Evolutionary conservation across 371 early-diverging fungal genomes (phyloP).

Genomic region (Sporodiniella umbellata): DNA sequence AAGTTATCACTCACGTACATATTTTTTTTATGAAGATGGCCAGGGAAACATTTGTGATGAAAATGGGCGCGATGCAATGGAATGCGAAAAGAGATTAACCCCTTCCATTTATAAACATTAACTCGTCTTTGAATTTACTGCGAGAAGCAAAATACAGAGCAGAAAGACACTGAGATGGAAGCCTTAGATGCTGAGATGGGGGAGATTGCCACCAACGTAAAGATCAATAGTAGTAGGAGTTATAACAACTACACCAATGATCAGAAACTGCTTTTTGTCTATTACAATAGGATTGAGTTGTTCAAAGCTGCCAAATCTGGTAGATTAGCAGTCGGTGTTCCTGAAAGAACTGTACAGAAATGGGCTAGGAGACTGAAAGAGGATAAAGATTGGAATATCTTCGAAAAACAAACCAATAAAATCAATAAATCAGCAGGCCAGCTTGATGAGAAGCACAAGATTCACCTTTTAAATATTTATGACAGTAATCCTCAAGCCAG

Average conservation of each 20-base stretch:
- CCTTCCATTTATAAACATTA: too few species aligned
- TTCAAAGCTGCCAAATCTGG: slow-evolving; percentile 12
- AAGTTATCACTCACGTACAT: too few species aligned
- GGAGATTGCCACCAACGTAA: slow-evolving; percentile 8
- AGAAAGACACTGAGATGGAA: neutral
- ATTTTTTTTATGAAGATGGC: neutral
- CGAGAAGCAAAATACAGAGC: neutral
- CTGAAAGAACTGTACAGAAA: slow-evolving; percentile 12
- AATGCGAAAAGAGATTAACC: too few species aligned
- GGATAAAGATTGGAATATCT: slow-evolving; percentile 13
- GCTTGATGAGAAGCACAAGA: slow-evolving; percentile 8
- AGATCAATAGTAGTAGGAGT: slow-evolving; percentile 4
- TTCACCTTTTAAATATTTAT: slow-evolving; percentile 1
- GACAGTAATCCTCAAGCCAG: too few species aligned
- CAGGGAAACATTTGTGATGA: neutral
- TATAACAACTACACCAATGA: slow-evolving; percentile 12
- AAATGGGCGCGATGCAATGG: too few species aligned
- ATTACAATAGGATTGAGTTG: slow-evolving; percentile 13
- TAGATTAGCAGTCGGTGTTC: slow-evolving; percentile 13
- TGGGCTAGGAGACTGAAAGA: slow-evolving; percentile 12
- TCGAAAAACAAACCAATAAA: slow-evolving; percentile 12
- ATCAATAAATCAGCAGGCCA: slow-evolving; percentile 8
- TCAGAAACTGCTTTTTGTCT: slow-evolving; percentile 14
- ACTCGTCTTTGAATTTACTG: too few species aligned
- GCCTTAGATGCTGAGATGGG: slow-evolving; percentile 16